phyloP scores from a whole-genome alignment of 179 eudicot genomes.

The Corrigiola litoralis region DNA sequence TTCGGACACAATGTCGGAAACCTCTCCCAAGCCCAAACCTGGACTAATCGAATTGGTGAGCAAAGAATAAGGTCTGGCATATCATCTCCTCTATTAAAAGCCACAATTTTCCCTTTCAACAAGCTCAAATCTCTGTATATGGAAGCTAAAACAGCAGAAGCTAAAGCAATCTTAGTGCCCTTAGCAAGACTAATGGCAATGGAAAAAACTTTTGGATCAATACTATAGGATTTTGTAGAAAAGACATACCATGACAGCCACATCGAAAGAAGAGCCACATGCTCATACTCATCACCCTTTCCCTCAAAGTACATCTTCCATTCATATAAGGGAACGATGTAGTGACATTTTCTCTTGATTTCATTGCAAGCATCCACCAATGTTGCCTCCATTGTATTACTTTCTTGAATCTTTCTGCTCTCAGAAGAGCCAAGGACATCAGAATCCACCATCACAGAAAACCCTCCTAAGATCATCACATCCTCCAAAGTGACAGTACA shows the following conservation, averaged over 20 bases:
- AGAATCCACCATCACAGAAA: constrained; percentile 22
- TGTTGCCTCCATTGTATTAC: not conserved
- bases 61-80: not conserved
- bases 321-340: not conserved
- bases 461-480: constrained; percentile 27
- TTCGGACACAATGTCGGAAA: not conserved
- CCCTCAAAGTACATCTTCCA: constrained; percentile 25
- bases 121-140: constrained; percentile 4
- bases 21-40: constrained; percentile 16
- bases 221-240: not conserved
- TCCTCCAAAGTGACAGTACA: constrained; percentile 34
- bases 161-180: constrained; percentile 17
- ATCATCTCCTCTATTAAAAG: not conserved
- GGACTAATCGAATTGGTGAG: constrained; percentile 8
- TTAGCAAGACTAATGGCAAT: constrained; percentile 30
- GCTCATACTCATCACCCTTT: constrained; percentile 22
- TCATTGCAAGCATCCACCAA: constrained; percentile 1
- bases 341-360: constrained; percentile 4
- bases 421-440: not conserved
- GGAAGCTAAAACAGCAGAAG: constrained; percentile 11
- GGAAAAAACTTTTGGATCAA: constrained; percentile 13
- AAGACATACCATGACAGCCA: constrained; percentile 46
- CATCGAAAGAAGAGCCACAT: constrained; percentile 33
- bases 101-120: not conserved
- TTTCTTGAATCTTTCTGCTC: not conserved